A percentile compares a stretch with the other conserved stretches of the same genome.
Evolutionary conservation across 345 rosid genomes (phyloP).

Genomic region (Arabidopsis arenosa): DNA sequence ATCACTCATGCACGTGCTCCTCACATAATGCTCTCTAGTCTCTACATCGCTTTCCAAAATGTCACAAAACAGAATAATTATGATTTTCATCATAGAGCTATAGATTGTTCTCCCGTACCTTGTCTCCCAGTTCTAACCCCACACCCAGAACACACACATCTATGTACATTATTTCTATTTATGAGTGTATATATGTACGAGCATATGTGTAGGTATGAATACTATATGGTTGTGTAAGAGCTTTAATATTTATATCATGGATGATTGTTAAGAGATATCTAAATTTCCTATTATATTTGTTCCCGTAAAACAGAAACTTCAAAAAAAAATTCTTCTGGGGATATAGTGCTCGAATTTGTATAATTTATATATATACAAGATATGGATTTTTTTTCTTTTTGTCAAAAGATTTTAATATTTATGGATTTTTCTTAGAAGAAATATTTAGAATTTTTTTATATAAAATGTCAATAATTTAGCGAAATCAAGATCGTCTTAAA

Average conservation of each 20-base stretch:
- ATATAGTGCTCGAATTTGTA: not conserved
- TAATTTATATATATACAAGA: not conserved
- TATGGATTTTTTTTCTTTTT: not conserved
- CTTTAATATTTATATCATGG: not conserved
- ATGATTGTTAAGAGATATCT: not conserved
- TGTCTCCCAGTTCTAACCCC: conserved; percentile 34
- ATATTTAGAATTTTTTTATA: not conserved
- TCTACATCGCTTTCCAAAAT: conserved; percentile 43
- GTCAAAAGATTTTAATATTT: too few species aligned
- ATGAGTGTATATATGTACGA: not conserved
- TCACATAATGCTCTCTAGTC: conserved; percentile 36
- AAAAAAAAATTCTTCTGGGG: not conserved
- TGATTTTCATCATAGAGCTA: conserved; percentile 37
- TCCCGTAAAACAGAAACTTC: not conserved
- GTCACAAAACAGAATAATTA: conserved; percentile 41
- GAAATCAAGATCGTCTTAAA: not conserved
- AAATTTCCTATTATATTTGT: not conserved
- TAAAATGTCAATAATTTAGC: not conserved
- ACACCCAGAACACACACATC: conserved; percentile 13
- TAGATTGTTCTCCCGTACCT: conserved; percentile 30
- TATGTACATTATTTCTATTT: not conserved
- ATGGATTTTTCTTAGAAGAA: not conserved
- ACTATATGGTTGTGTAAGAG: not conserved
- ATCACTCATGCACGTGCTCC: conserved; percentile 44
- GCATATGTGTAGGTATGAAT: not conserved